Base-by-base conservation (phyloP, 176 grass and related monocot species). In the Paspalum vaginatum region DNA sequence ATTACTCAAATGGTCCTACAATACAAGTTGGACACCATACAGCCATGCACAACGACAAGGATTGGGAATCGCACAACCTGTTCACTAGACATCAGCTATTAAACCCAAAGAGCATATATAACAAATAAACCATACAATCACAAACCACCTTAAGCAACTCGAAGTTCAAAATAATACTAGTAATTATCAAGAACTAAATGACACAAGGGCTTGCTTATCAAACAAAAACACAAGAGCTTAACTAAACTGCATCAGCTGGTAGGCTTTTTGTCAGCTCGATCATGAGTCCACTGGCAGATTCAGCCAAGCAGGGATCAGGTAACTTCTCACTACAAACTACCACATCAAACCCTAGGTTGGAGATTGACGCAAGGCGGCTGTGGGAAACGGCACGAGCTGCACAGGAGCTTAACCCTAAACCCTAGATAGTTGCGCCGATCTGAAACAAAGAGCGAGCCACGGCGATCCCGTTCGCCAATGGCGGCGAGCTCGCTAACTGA, bases 271-370 rank as follows among this genome's bases (percentile, higher is more conserved):
- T 3, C 5, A 20, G 17, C 42, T 15, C 20, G 20, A 75, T 61
- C 49, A 53, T 14, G 70, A 75, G 13, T 66, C 10, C 38, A 25
- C 20, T 42, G 50, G 3, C 11, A 7, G 61, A 11, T 77, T 51
- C 41, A 76, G 39, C 16, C 66, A 37, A 20, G 25, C 41, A 56
- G 22, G 48, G 15, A 52, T 45, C 63, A 57, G 16, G 11, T 55
- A 45, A 56, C 24, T 16, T 40, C 9, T 24, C 8, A 44, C 5
- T 44, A 70, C 17, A 32, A 46, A 46, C 47, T 59, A 46, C 4
- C 6, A 65, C 60, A 56, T 11, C 42, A 11, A 85, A 79, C 84
- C 76, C 76, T 80, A 86, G 25, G 25, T 65, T 26, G 76, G 49
- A 54, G 24, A 72, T 39, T 32, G 24, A 32, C 21, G n/a, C 21